Percentiles rank a stretch among this genome's conserved stretches.
Conservation (phyloP, 2,329 filamentous ascomycete species). For the Zalaria obscura region DNA sequence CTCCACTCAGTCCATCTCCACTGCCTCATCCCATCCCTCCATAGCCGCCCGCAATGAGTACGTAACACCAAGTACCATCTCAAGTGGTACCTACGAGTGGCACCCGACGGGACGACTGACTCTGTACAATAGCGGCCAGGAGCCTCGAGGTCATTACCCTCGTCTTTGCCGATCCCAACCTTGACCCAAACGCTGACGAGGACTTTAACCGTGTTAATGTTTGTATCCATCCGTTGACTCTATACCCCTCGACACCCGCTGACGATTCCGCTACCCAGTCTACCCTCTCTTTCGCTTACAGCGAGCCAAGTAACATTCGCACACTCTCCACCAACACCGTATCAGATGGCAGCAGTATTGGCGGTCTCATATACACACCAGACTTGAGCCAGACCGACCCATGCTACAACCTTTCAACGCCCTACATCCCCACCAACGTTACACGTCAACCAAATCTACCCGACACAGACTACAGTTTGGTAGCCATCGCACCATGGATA, state of each 20-base stretch:
- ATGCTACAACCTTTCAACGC: conserved; percentile 48
- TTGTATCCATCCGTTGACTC: not conserved
- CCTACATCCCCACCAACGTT: conserved; percentile 60
- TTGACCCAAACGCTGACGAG: conserved; percentile 1
- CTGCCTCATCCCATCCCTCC: too few relatives aligned
- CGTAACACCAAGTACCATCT: too few relatives aligned
- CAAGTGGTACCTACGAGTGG: too few relatives aligned
- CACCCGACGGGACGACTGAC: conserved; percentile 3
- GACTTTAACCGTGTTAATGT: conserved; percentile 10
- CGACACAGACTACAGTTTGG: conserved; percentile 51
- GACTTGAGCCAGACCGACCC: conserved; percentile 42
- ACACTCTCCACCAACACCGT: conserved; percentile 60
- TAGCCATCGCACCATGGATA: conserved; percentile 82
- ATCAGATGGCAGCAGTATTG: conserved; percentile 46
- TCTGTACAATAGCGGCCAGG: conserved; percentile 11
- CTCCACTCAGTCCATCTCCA: too few relatives aligned
- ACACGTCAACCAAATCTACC: conserved; percentile 58
- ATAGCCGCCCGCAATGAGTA: too few relatives aligned
- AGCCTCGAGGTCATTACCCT: conserved; percentile 15
- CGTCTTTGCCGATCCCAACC: conserved; percentile 14
- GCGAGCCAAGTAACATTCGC: conserved; percentile 43
- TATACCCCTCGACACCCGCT: not conserved
- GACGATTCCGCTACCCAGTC: not conserved
- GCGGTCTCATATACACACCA: conserved; percentile 77
- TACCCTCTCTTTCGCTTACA: conserved; percentile 20